Percentiles rank a stretch among this genome's conserved stretches.
Evolutionary conservation across 164 flowering plant genomes (phyloP).

Genomic region (Echeveria elegans): DNA sequence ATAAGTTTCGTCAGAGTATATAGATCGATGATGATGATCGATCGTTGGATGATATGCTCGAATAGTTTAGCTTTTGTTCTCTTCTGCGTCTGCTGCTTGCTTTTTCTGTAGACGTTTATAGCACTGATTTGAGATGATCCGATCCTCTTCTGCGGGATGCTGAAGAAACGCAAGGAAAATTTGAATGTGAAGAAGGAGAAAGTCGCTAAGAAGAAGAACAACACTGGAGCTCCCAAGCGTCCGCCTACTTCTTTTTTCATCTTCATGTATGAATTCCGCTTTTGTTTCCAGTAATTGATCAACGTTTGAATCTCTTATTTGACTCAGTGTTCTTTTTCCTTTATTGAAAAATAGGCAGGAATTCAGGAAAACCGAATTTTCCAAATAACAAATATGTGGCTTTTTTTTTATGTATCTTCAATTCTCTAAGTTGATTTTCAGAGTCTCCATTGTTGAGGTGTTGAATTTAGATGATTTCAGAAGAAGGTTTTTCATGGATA

Average conservation of each 20-base stretch:
- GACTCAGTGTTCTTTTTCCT: background rate
- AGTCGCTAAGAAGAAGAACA: background rate
- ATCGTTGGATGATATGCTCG: background rate
- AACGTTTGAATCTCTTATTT: background rate
- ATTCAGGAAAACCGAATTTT: background rate
- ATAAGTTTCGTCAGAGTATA: background rate
- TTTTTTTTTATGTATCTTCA: background rate
- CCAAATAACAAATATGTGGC: background rate
- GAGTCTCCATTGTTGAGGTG: background rate
- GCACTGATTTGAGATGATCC: background rate
- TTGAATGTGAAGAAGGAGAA: background rate
- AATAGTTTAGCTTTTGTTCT: background rate
- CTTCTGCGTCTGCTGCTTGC: background rate
- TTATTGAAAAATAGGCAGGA: conserved; percentile 1
- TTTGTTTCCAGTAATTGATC: background rate
- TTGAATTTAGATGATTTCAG: too few relatives aligned
- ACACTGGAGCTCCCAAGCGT: background rate
- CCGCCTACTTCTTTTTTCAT: background rate
- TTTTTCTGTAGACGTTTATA: background rate
- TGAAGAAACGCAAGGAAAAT: conserved; percentile 1
- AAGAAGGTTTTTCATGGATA: too few relatives aligned
- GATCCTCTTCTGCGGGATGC: background rate
- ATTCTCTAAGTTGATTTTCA: background rate
- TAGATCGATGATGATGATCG: background rate
- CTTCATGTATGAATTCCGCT: background rate